Evolutionary conservation across 345 rosid species (phyloP), one percentile per base, ranked within the genome.

Genomic region (Acer negundo): DNA sequence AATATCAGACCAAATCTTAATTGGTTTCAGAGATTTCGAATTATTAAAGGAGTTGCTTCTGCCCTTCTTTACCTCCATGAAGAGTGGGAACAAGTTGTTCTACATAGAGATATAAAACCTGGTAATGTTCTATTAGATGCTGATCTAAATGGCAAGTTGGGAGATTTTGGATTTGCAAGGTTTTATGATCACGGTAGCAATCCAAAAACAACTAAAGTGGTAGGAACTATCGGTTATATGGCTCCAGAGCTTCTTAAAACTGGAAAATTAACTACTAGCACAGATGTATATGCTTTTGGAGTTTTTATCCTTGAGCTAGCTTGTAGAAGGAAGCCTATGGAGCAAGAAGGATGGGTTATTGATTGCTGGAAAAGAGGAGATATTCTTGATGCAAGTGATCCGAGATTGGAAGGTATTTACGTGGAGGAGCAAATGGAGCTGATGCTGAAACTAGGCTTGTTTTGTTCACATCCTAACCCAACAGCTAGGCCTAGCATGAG

Each of bases 101-200:
- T 89, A 8, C 91, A 86, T 63, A 40, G 87, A 75, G 88, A 89
- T 86, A 42, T 42, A 51, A 89, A 86, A 70, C 82, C 89, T 0
- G 79, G 78, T 67, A 88, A 84, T 71, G 80, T 87, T 5, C 80
- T 87, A 78, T 67, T 89, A 23, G 91, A 87, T 67, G 59, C 66
- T n/a, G 58, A 82, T 53, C 68, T 89, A 26, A 84, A 81, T 9
- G 88, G 78, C 19, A 78, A 81, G 24, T 80, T 89, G 5, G 86
- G 87, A 40, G 93, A 89, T 62, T 89, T 84, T 19, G 90, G 90
- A 20, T 87, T 89, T 3, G 85, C 88, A 0, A 84, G 80, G 74
- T 70, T 84, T 15, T 79, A 81, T 67, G 86, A 89, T 42, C 87
- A 79, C 5, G 93, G 81, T 4, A 35, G 44, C 28, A 68, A 79